phyloP scores from a whole-genome alignment of 148 eudicot genomes.

The Heliosperma pusillum region DNA sequence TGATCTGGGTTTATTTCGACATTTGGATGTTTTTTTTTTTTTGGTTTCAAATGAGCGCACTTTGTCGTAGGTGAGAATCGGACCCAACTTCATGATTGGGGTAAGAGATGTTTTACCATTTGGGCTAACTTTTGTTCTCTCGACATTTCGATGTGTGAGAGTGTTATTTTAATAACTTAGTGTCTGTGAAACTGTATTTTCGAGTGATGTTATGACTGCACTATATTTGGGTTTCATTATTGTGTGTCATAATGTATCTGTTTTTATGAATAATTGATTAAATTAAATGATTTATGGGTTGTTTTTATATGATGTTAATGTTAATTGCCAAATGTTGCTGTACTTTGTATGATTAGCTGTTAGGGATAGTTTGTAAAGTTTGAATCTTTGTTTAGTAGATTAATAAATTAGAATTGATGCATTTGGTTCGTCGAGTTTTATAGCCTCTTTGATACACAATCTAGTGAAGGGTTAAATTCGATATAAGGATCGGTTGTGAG shows the following conservation, averaged over 20 bases:
- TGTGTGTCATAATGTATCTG: not conserved
- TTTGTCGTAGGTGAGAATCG: no score
- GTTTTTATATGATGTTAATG: not conserved
- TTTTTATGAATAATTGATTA: slow-evolving; percentile 10
- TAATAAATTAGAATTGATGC: not conserved
- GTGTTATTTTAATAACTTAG: no score
- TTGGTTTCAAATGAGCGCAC: no score
- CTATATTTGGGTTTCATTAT: not conserved
- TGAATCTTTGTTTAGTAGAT: not conserved
- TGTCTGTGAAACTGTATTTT: not conserved
- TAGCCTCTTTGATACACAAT: not conserved
- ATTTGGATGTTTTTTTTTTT: no score
- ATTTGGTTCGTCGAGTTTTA: not conserved
- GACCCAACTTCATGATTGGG: no score
- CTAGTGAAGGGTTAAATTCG: not conserved
- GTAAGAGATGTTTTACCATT: no score
- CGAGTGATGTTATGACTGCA: not conserved
- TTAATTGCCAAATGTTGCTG: not conserved
- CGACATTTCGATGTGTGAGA: no score
- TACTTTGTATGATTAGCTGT: not conserved
- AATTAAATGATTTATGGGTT: not conserved
- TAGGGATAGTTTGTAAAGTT: not conserved
- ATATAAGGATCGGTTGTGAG: slow-evolving; percentile 8
- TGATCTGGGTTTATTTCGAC: slow-evolving; percentile 6
- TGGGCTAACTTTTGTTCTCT: no score